Conservation (phyloP, 768 basidiomycete genomes). For the Tephrocybe rancida region DNA sequence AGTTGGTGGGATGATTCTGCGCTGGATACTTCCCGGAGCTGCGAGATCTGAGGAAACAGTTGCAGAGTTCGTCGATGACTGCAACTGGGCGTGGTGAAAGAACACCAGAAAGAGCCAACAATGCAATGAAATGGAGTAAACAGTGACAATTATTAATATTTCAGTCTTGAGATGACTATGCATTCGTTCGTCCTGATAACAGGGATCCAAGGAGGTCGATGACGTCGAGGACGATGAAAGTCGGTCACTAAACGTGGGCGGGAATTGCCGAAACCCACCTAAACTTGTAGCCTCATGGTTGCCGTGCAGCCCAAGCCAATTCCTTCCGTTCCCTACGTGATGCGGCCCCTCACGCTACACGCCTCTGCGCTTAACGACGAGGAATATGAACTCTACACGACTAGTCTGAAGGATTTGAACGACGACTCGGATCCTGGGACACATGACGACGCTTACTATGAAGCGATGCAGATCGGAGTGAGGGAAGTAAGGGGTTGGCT, state of each 20-base stretch:
- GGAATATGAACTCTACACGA: conserved; percentile 71
- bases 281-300: conserved; percentile 6
- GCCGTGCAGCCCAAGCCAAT: neutral
- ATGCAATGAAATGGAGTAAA: too few species aligned
- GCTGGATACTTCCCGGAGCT: too few species aligned
- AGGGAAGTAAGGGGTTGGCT: conserved; percentile 79
- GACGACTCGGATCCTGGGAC: conserved; percentile 16
- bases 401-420: conserved; percentile 55
- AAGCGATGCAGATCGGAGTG: conserved; percentile 52
- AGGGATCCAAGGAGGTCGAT: neutral
- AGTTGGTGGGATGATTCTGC: too few species aligned
- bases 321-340: conserved; percentile 18
- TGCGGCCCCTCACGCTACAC: conserved; percentile 70
- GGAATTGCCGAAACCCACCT: conserved; percentile 6
- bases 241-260: neutral
- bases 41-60: too few species aligned
- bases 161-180: too few species aligned
- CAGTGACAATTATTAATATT: too few species aligned
- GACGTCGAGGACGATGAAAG: conserved; percentile 3
- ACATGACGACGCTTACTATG: conserved; percentile 56
- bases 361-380: conserved; percentile 74
- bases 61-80: too few species aligned
- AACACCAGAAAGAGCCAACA: too few species aligned
- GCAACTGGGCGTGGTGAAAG: too few species aligned
- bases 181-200: conserved; percentile 31